Evolutionary conservation across 1,139 yeast genomes (phyloP).

Genomic region (Taphrina wiesneri): DNA sequence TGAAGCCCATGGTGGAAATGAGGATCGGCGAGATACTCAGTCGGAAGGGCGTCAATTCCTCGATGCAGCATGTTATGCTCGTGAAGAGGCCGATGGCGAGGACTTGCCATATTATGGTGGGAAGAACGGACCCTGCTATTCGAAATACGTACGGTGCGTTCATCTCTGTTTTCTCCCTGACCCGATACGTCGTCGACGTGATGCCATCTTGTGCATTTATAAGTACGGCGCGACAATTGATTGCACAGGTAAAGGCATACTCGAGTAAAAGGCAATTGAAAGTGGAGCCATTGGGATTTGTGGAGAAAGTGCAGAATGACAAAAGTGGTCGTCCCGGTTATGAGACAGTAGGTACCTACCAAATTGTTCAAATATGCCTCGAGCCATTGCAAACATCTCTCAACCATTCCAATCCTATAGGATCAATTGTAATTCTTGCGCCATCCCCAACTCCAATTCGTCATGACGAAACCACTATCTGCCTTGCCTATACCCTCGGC

Average conservation of each 20-base stretch:
- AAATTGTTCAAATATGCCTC: neutral
- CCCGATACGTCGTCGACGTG: too few relatives aligned
- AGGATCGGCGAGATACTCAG: conserved; percentile 37
- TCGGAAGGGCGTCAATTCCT: conserved; percentile 28
- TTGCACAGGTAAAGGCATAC: too few relatives aligned
- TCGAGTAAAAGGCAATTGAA: too few relatives aligned
- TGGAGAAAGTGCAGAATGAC: neutral
- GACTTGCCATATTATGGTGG: conserved; percentile 37
- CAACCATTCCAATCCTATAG: neutral
- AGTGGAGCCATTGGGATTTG: neutral
- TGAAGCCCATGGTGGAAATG: conserved; percentile 39
- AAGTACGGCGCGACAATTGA: too few relatives aligned
- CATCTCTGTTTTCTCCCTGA: neutral
- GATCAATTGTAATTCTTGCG: conserved; percentile 19
- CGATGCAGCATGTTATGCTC: conserved; percentile 34
- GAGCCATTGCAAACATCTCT: neutral
- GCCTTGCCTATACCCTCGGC: conserved; percentile 26
- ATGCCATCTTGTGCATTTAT: too few relatives aligned
- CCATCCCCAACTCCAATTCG: conserved; percentile 34
- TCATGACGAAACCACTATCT: conserved; percentile 21
- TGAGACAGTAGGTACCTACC: neutral
- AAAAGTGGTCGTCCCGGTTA: too few relatives aligned
- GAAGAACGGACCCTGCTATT: conserved; percentile 38
- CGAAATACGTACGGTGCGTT: conserved; percentile 38
- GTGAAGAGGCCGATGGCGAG: conserved; percentile 35